phyloP scores from a whole-genome alignment of 306 rosid species.

The Luffa acutangula region DNA sequence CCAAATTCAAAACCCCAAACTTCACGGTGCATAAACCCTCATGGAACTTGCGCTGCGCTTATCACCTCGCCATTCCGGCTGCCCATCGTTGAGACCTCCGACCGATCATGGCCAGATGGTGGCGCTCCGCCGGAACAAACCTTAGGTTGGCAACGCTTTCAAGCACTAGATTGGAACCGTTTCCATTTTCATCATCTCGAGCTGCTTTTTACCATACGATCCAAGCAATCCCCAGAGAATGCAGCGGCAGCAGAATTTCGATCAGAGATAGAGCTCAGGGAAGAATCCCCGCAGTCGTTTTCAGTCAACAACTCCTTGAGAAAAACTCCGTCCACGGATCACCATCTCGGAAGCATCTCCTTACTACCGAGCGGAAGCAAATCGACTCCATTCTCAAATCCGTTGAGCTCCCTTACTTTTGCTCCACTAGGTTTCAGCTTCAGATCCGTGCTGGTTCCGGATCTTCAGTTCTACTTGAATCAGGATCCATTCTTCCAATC shows the following conservation, averaged over 20 bases:
- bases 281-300: conserved; percentile 78
- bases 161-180: neutral
- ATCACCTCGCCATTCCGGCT: neutral
- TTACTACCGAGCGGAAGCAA: conserved; percentile 77
- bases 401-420: conserved; percentile 46
- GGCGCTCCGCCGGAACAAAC: conserved; percentile 52
- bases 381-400: conserved; percentile 60
- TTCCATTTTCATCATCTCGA: neutral
- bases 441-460: conserved; percentile 98
- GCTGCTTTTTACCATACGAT: conserved; percentile 56
- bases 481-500: conserved; percentile 70
- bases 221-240: conserved; percentile 83
- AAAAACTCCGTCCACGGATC: conserved; percentile 14
- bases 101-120: conserved; percentile 52
- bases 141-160: conserved; percentile 20
- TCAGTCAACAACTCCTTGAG: conserved; percentile 42
- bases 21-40: neutral
- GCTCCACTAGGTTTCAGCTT: conserved; percentile 69
- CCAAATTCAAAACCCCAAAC: neutral
- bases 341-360: conserved; percentile 42
- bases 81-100: neutral
- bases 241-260: conserved; percentile 45
- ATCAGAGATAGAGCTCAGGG: conserved; percentile 64
- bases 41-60: neutral
- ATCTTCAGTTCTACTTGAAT: conserved; percentile 59